Percentiles rank a stretch among this genome's conserved stretches.
phyloP scores from a whole-genome alignment of 169 alveolate species.

The Eimeria brunetti region DNA sequence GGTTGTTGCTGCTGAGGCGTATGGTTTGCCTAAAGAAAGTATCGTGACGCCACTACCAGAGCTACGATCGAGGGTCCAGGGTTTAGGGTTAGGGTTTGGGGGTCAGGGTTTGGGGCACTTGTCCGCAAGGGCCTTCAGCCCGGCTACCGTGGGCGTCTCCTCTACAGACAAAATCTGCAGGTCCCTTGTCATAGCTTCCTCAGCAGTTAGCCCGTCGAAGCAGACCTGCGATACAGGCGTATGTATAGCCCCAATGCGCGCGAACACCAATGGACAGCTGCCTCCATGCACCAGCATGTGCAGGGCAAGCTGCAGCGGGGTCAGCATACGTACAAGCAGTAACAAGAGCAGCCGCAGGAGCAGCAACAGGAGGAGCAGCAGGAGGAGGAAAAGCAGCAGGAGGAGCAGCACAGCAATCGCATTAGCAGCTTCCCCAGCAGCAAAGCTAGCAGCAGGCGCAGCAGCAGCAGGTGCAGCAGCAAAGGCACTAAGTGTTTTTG shows the following conservation, averaged over 20 bases:
- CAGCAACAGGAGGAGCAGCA: neutral
- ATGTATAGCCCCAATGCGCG: neutral
- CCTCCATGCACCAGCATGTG: neutral
- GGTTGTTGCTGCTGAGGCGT: neutral
- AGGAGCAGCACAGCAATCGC: neutral
- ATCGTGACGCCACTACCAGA: neutral
- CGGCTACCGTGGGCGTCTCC: conserved; percentile 18
- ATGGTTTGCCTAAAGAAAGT: too few relatives aligned
- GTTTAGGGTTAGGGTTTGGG: neutral
- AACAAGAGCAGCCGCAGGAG: neutral
- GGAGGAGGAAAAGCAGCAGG: neutral
- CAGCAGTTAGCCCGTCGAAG: conserved; percentile 51
- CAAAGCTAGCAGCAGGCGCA: neutral
- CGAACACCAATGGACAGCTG: neutral
- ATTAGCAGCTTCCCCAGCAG: neutral
- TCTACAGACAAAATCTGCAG: conserved; percentile 8
- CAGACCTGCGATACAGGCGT: conserved; percentile 8
- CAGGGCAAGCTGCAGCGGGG: neutral
- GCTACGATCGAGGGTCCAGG: too few relatives aligned
- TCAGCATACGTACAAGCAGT: neutral
- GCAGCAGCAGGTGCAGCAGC: neutral
- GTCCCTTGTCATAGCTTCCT: conserved; percentile 38
- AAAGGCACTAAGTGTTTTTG: neutral
- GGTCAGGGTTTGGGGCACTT: neutral
- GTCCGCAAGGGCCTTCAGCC: conserved; percentile 41